Evolutionary conservation across 75 land plant species (phyloP).

Genomic region (Selaginella moellendorffii): DNA sequence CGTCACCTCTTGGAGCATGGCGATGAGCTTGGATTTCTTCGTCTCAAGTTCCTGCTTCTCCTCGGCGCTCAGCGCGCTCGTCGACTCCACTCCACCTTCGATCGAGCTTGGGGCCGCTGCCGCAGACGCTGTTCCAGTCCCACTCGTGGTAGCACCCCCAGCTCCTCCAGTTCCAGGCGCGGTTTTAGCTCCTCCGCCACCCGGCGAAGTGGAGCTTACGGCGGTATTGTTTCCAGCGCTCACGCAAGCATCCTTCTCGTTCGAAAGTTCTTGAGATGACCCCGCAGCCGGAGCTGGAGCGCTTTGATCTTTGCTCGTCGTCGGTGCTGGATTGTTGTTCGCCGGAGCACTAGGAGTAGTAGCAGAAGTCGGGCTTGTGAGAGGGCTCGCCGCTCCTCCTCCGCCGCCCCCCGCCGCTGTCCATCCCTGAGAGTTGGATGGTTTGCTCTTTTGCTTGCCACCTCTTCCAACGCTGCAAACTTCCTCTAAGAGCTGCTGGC

Average conservation of each 20-base stretch:
- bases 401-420: not conserved
- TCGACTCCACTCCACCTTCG: not conserved
- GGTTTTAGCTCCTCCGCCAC: not conserved
- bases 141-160: no score
- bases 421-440: no score
- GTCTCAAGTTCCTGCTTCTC: conserved; percentile 58
- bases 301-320: conserved; percentile 5
- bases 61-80: conserved; percentile 10
- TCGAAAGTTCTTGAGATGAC: no score
- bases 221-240: not conserved
- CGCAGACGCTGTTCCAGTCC: not conserved
- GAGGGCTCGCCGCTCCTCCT: conserved; percentile 14
- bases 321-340: not conserved
- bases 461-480: conserved; percentile 52
- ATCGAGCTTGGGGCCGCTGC: conserved; percentile 6
- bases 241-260: no score
- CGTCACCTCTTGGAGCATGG: conserved; percentile 76
- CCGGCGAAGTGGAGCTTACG: conserved; percentile 4
- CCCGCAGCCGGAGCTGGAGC: not conserved
- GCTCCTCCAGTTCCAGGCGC: not conserved
- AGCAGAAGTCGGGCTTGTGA: not conserved
- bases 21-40: conserved; percentile 54
- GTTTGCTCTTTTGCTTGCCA: no score
- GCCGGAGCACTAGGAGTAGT: no score
- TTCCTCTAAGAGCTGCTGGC: conserved; percentile 50